Evolutionary conservation across 345 rosid species (phyloP).

Genomic region (Eucalyptus virginea): DNA sequence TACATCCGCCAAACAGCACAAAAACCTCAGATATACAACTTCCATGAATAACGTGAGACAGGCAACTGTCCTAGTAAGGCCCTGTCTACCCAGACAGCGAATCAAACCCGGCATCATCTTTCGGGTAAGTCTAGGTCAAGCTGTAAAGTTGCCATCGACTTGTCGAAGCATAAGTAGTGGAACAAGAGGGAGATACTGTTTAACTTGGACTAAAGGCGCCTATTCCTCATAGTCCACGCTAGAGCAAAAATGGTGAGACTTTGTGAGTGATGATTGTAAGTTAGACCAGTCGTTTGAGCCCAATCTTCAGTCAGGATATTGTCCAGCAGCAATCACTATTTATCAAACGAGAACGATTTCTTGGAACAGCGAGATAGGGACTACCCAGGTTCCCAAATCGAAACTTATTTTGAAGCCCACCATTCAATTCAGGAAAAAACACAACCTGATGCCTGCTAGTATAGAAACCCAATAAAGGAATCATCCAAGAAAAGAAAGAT

Average conservation of each 20-base stretch:
- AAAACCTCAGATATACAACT: neutral
- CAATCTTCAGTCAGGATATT: neutral
- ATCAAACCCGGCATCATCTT: neutral
- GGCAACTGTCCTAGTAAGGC: neutral
- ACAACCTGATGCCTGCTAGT: neutral
- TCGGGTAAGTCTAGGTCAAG: neutral
- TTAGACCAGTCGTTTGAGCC: neutral
- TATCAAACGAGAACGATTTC: neutral
- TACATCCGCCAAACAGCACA: neutral
- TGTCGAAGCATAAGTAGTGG: neutral
- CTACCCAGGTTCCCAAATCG: neutral
- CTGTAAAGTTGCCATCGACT: neutral
- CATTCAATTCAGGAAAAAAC: neutral
- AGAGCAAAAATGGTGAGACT: neutral
- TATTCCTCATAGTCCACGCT: neutral
- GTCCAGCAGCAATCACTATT: neutral
- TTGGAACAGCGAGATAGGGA: neutral
- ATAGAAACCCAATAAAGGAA: neutral
- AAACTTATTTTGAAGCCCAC: neutral
- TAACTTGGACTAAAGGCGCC: neutral
- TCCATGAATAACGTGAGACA: neutral
- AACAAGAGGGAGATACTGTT: neutral
- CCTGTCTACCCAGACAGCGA: neutral
- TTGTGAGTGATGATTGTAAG: neutral
- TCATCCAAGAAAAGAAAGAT: neutral